Evolutionary conservation across 2,329 filamentous ascomycete species (phyloP), one percentile per base, ranked within the genome.

Genomic region (Colletotrichum somersetense): DNA sequence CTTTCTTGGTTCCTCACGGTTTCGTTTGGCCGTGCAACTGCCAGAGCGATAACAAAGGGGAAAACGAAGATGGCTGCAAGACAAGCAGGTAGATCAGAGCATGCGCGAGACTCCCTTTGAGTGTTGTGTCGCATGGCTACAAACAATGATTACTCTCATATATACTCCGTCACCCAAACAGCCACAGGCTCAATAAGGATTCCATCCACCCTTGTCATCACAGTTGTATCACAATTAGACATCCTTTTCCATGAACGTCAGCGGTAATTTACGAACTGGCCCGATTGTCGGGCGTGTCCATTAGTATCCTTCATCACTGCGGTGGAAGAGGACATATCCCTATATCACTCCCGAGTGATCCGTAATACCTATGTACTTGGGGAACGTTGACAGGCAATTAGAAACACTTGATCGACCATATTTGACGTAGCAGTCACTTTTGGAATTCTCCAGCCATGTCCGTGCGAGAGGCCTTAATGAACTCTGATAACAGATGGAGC

Each of bases 271-370:
- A 12, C 42, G 38, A 12, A 56, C 23, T 23, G 59, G 30, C 72
- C 42, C 0, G 73, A 76, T 75, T 20, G 59, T 63, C 5, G 73
- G 68, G 59, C 75, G 46, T 26, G 40, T 46, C 75, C 73, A 76
- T 20, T 44, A 40, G 67, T 77, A 79, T 10, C 67, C 71, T 11
- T 68, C 69, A 8, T 75, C 67, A 14, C 71, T 58, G 20, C 40
- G 46, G 12, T 48, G 68, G 58, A 78, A 65, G 7, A 74, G 46
- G 42, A 66, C 50, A 52, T 81, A 81, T 0, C 77, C 78, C 72
- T 79, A 67, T 80, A 81, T 80, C 79, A 81, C 38, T 77, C 78
- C 71, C 80, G 35, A 14, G 55, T 57, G n/a, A 33, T 40, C 20
- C 55, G 35, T 10, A 57, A 20, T 12, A 57, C 55, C 55, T 57